Evolutionary conservation across 2,329 filamentous ascomycete species (phyloP).

Genomic region (Microsporum audouinii): DNA sequence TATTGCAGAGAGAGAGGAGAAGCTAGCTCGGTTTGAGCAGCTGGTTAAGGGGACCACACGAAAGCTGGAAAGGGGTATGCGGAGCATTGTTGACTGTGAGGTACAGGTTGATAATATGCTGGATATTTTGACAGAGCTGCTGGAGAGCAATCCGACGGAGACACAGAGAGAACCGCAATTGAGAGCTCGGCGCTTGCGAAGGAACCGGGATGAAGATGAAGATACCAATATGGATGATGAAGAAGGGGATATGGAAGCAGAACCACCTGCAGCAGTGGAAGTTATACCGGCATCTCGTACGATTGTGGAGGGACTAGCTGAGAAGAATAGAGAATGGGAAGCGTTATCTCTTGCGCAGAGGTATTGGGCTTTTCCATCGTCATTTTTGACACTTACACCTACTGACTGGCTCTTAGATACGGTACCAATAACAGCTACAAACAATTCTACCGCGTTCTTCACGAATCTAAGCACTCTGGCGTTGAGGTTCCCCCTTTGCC

Average conservation of each 20-base stretch:
- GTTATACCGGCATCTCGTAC: conserved; percentile 29
- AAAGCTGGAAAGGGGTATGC: conserved; percentile 47
- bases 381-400: neutral
- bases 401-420: conserved; percentile 32
- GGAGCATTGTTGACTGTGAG: conserved; percentile 47
- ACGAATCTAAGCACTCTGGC: conserved; percentile 48
- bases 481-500: conserved; percentile 43
- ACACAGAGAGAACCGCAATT: conserved; percentile 17
- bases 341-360: conserved; percentile 30
- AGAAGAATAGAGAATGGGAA: conserved; percentile 27
- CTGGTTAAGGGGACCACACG: conserved; percentile 43
- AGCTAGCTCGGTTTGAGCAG: conserved; percentile 33
- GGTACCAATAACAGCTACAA: conserved; percentile 49
- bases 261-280: conserved; percentile 33
- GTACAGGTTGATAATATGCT: conserved; percentile 36
- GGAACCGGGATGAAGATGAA: conserved; percentile 21
- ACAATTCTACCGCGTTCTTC: conserved; percentile 50
- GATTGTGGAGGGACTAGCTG: conserved; percentile 26
- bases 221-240: conserved; percentile 12
- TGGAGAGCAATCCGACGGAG: conserved; percentile 10
- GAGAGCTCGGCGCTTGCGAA: conserved; percentile 24
- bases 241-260: conserved; percentile 29
- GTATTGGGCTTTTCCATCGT: conserved; percentile 19
- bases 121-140: conserved; percentile 34
- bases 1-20: conserved; percentile 29